Conservation (phyloP, 2,329 filamentous ascomycete genomes). For the Sporothrix pallida region DNA sequence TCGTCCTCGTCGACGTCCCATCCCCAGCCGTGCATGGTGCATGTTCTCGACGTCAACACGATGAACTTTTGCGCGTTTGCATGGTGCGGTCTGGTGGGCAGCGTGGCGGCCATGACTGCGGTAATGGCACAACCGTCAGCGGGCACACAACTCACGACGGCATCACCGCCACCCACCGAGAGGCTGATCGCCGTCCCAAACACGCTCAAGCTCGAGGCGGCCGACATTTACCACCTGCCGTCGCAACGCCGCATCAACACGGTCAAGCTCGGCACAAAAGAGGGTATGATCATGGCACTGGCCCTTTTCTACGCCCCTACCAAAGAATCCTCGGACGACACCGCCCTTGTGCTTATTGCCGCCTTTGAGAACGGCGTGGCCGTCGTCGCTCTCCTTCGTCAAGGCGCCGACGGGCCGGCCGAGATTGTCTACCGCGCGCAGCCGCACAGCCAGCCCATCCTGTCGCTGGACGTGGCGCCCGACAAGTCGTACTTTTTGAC, state of each 20-base stretch:
- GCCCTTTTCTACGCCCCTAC: slow-evolving; percentile 56
- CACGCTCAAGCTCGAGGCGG: slow-evolving; percentile 72
- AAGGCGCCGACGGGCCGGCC: slow-evolving; percentile 49
- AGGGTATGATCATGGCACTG: slow-evolving; percentile 90
- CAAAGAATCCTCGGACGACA: no score
- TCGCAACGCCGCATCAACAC: slow-evolving; percentile 71
- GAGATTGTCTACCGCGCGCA: slow-evolving; percentile 65
- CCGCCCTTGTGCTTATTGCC: slow-evolving; percentile 63
- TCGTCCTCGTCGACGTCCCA: slow-evolving; percentile 44
- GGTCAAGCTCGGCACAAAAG: slow-evolving; percentile 55
- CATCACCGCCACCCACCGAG: background rate
- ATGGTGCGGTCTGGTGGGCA: slow-evolving; percentile 50
- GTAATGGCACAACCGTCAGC: background rate
- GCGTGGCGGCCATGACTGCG: background rate
- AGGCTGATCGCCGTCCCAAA: slow-evolving; percentile 79
- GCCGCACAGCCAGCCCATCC: slow-evolving; percentile 77
- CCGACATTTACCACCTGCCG: slow-evolving; percentile 86
- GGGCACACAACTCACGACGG: background rate
- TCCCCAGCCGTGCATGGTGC: slow-evolving; percentile 80
- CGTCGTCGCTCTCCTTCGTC: slow-evolving; percentile 64
- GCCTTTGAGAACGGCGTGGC: slow-evolving; percentile 87
- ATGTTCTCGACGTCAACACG: slow-evolving; percentile 84
- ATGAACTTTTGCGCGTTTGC: slow-evolving; percentile 94
- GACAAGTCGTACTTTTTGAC: slow-evolving; percentile 69
- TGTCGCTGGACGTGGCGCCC: slow-evolving; percentile 70